Percentiles rank a stretch among this genome's conserved stretches.
Conservation (phyloP, 2,329 filamentous ascomycete genomes). For the Aspergillus eucalypticola region DNA sequence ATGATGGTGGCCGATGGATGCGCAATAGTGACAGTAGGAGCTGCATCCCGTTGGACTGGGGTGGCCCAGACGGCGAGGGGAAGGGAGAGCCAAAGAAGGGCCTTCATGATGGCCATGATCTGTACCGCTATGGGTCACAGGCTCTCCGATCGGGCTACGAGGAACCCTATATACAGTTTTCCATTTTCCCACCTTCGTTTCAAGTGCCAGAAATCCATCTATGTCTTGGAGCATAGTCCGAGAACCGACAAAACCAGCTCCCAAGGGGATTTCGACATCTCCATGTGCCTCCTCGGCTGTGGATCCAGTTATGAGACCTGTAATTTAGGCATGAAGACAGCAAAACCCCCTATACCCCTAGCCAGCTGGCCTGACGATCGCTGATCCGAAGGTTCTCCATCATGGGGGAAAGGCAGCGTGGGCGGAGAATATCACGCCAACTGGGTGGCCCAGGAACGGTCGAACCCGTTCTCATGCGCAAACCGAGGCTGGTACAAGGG, state of each 20-base stretch:
- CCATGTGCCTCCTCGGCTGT: slow-evolving; percentile 10
- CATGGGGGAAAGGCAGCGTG: not conserved
- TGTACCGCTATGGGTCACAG: not conserved
- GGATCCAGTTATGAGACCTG: no score
- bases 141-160: not conserved
- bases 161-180: not conserved
- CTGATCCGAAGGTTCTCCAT: not conserved
- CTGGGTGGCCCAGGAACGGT: not conserved
- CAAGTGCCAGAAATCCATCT: not conserved
- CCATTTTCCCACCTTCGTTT: not conserved
- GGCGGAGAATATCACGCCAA: not conserved
- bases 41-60: slow-evolving; percentile 40
- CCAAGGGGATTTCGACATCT: not conserved
- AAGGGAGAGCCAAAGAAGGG: slow-evolving; percentile 11
- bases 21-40: slow-evolving; percentile 56
- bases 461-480: not conserved
- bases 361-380: not conserved
- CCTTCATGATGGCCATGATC: slow-evolving; percentile 8
- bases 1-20: slow-evolving; percentile 55
- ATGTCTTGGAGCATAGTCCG: not conserved
- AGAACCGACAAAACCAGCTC: not conserved
- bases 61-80: slow-evolving; percentile 15
- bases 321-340: not conserved
- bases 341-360: not conserved
- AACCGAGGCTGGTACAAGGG: slow-evolving; percentile 1